phyloP scores from a whole-genome alignment of 441 rosid genomes.

The Croton setiger region DNA sequence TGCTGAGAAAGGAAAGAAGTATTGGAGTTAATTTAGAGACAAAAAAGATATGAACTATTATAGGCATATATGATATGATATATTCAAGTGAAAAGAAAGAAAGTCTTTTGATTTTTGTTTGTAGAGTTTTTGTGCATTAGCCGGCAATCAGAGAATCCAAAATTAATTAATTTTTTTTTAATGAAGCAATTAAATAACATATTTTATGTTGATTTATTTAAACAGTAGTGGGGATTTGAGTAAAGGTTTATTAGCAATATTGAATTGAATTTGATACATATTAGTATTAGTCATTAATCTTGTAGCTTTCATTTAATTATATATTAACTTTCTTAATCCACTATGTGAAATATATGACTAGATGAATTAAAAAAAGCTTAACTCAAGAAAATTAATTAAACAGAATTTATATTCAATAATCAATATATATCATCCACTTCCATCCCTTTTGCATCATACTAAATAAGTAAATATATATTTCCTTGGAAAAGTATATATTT shows the following conservation, averaged over 20 bases:
- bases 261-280: too few relatives aligned
- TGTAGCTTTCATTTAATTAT: constrained; percentile 32
- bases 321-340: constrained; percentile 14
- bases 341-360: not conserved
- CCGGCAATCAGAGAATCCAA: constrained; percentile 34
- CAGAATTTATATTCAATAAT: not conserved
- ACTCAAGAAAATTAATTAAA: not conserved
- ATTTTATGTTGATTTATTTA: not conserved
- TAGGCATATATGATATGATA: constrained; percentile 19
- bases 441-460: not conserved
- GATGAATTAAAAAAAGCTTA: not conserved
- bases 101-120: constrained; percentile 33
- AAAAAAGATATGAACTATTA: constrained; percentile 27
- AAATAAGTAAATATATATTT: too few relatives aligned
- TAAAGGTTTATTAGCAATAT: too few relatives aligned
- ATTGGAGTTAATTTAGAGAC: constrained; percentile 1
- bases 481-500: too few relatives aligned
- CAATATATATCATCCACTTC: not conserved
- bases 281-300: not conserved
- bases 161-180: not conserved
- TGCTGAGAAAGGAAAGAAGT: constrained; percentile 2
- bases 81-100: too few relatives aligned
- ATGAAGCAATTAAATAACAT: not conserved
- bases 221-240: too few relatives aligned
- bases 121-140: constrained; percentile 24